These are phyloP conservation scores for Russula sp. DNA, from an alignment of 768 basidiomycete genomes.

Conservation along the genomic window DNA sequence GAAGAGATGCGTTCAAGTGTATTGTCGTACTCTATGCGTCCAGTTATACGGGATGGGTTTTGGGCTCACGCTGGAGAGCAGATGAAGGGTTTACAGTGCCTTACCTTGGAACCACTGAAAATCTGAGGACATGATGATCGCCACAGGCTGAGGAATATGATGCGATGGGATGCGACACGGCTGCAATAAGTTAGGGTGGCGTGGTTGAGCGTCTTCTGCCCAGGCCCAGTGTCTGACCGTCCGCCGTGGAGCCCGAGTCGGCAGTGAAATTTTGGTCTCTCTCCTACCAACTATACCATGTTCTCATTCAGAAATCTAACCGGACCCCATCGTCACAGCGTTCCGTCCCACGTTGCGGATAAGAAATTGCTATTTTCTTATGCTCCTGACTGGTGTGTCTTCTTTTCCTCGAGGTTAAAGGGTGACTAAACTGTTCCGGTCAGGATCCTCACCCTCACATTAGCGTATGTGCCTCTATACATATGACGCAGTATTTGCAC, in stretches of 20 bases:
- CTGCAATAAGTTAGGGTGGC: no score
- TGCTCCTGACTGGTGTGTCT: slow-evolving; percentile 69
- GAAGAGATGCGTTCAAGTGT: slow-evolving; percentile 60
- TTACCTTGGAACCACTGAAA: slow-evolving; percentile 30
- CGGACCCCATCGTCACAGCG: no score
- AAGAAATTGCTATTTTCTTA: slow-evolving; percentile 56
- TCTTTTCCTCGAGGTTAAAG: not conserved
- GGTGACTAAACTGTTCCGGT: slow-evolving; percentile 1
- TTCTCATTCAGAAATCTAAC: not conserved
- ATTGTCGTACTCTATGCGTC: slow-evolving; percentile 51
- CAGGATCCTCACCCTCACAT: slow-evolving; percentile 65
- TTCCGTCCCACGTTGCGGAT: not conserved
- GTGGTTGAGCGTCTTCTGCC: no score
- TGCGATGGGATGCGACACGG: no score
- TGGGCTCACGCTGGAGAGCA: not conserved
- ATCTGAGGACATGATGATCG: slow-evolving; percentile 14
- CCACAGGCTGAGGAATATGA: no score
- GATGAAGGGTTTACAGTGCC: not conserved
- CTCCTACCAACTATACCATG: not conserved
- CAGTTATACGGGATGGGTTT: slow-evolving; percentile 8
- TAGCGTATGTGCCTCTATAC: slow-evolving; percentile 52
- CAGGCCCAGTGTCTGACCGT: no score
- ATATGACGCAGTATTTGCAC: slow-evolving; percentile 1
- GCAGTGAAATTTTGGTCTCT: not conserved
- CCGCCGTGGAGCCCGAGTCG: no score